A percentile compares a stretch with the other conserved stretches of the same genome.
These are phyloP conservation scores for Spergularia azorica DNA, from an alignment of 179 eudicot genomes.

Conservation along the genomic window DNA sequence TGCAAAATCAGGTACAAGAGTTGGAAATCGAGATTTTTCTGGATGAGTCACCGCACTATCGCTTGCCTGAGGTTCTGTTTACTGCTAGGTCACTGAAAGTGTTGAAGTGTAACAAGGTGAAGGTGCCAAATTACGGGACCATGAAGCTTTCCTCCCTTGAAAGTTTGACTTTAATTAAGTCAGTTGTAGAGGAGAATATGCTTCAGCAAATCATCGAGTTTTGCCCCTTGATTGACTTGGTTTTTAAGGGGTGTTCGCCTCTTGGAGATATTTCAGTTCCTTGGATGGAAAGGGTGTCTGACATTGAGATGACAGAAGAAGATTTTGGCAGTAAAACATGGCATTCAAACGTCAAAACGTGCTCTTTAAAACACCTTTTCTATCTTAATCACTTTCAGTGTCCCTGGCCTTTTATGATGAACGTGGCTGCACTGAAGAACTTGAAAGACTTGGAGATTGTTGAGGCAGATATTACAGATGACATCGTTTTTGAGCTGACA, in stretches of 20 bases:
- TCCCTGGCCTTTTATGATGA: constrained; percentile 8
- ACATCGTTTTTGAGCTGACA: neutral
- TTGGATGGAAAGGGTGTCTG: no score
- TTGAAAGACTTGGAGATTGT: neutral
- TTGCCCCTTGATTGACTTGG: neutral
- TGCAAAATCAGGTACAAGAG: constrained; percentile 2
- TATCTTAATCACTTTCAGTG: neutral
- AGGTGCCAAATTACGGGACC: neutral
- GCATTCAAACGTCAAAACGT: no score
- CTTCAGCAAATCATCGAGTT: constrained; percentile 8
- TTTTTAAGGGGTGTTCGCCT: no score
- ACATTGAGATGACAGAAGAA: no score
- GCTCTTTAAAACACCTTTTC: neutral
- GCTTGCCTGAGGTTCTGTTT: constrained; percentile 7
- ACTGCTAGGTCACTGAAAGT: neutral
- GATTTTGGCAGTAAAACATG: no score
- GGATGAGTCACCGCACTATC: neutral
- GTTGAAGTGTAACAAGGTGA: constrained; percentile 1
- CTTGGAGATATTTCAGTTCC: no score
- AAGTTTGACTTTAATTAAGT: neutral
- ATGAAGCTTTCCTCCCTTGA: constrained; percentile 9
- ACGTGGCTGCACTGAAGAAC: neutral
- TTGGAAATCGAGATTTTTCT: neutral
- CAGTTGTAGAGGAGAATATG: constrained; percentile 6
- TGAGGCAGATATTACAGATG: neutral